Conservation (phyloP, 306 rosid genomes). For the Glycine soja region DNA sequence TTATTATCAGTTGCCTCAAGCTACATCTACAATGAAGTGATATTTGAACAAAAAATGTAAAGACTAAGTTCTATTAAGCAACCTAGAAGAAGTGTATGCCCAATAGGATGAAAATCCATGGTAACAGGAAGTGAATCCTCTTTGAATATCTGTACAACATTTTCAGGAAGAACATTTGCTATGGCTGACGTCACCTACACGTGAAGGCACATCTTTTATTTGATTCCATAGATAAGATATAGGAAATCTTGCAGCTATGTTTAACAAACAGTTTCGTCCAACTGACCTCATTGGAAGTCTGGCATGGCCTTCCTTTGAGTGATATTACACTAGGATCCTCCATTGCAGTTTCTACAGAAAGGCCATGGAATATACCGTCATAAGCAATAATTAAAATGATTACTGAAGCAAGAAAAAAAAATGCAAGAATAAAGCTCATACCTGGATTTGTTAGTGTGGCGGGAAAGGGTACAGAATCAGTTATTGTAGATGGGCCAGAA, state of each 20-base stretch:
- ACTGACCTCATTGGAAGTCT: constrained; percentile 39
- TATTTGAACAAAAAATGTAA: constrained; percentile 11
- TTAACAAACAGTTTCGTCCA: constrained; percentile 8
- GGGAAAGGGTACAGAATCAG: not conserved
- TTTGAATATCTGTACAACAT: constrained; percentile 38
- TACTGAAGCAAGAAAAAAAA: not conserved
- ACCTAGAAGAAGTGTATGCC: constrained; percentile 45
- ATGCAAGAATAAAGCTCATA: constrained; percentile 12
- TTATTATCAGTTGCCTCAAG: not conserved
- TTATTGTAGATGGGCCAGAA: constrained; percentile 19
- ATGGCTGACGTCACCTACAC: constrained; percentile 35
- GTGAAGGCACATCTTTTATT: not conserved
- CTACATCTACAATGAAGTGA: not conserved
- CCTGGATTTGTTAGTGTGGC: constrained; percentile 1
- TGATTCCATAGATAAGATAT: constrained; percentile 4
- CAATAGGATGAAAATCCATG: constrained; percentile 51
- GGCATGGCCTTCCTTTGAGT: not conserved
- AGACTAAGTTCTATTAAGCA: constrained; percentile 6
- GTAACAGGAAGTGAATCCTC: constrained; percentile 37
- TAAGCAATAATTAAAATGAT: constrained; percentile 7
- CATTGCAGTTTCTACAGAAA: constrained; percentile 30
- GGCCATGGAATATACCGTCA: constrained; percentile 8
- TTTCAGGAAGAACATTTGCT: constrained; percentile 19
- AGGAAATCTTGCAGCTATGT: constrained; percentile 17
- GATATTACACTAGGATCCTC: constrained; percentile 41